Conservation (phyloP, 306 rosid species). For the Cicer pinnatifidum region DNA sequence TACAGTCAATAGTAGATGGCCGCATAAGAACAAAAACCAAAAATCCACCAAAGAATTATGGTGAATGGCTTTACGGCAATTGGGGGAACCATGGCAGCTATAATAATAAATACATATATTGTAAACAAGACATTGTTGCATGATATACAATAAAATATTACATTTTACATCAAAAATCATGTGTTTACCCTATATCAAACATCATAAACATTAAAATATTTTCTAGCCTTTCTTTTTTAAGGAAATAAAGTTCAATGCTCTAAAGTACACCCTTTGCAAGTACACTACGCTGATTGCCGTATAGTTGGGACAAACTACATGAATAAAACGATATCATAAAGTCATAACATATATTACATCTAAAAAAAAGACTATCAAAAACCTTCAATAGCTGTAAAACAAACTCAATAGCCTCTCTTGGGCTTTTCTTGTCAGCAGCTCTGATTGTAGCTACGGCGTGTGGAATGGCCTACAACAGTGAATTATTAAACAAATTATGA, state of each 20-base stretch:
- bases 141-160: not conserved
- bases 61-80: not conserved
- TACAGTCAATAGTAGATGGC: not conserved
- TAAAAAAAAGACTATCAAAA: slow-evolving; percentile 20
- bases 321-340: not conserved
- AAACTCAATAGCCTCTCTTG: slow-evolving; percentile 95
- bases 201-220: not conserved
- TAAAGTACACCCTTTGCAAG: too few relatives aligned
- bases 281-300: too few relatives aligned
- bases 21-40: not conserved
- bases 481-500: slow-evolving; percentile 21
- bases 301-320: not conserved
- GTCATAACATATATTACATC: not conserved
- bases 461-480: slow-evolving; percentile 82
- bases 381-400: slow-evolving; percentile 93
- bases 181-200: too few relatives aligned
- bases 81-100: not conserved
- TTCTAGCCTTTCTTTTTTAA: not conserved
- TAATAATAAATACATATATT: not conserved
- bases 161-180: not conserved
- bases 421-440: slow-evolving; percentile 87
- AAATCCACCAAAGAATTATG: not conserved
- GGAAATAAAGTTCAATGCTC: too few relatives aligned
- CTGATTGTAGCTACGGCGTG: slow-evolving; percentile 92
- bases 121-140: slow-evolving; percentile 3